Evolutionary conservation across 2,329 filamentous ascomycete genomes (phyloP).

Genomic region (Acephala macrosclerotiorum): DNA sequence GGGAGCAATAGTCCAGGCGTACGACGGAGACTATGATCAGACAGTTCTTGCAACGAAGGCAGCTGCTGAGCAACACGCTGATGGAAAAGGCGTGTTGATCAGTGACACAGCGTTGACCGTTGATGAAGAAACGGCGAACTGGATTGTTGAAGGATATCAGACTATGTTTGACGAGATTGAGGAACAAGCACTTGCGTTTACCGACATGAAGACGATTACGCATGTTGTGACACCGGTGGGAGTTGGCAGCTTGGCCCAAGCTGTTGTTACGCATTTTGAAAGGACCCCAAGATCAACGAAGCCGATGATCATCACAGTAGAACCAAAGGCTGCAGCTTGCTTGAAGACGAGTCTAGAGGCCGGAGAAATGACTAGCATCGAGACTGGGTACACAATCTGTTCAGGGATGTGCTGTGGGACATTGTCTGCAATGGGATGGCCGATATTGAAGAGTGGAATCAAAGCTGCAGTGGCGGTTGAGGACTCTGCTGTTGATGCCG

Average conservation of each 20-base stretch:
- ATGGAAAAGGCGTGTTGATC: constrained; percentile 57
- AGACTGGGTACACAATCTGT: constrained; percentile 54
- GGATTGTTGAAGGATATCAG: constrained; percentile 80
- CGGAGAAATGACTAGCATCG: constrained; percentile 45
- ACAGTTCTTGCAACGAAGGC: constrained; percentile 51
- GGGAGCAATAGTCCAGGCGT: constrained; percentile 64
- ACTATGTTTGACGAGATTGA: constrained; percentile 77
- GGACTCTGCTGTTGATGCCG: constrained; percentile 53
- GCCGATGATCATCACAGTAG: constrained; percentile 66
- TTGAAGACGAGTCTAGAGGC: constrained; percentile 58
- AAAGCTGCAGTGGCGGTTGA: constrained; percentile 51
- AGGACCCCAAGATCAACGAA: constrained; percentile 47
- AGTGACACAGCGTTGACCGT: constrained; percentile 74
- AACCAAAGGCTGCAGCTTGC: constrained; percentile 72
- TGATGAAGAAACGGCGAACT: constrained; percentile 70
- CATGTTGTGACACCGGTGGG: constrained; percentile 72
- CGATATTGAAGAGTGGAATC: constrained; percentile 50
- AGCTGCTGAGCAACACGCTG: constrained; percentile 25
- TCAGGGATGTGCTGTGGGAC: constrained; percentile 59
- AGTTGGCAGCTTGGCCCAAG: constrained; percentile 75
- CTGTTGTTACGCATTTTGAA: constrained; percentile 72
- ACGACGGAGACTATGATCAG: constrained; percentile 69
- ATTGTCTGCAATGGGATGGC: constrained; percentile 54
- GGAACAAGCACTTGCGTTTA: constrained; percentile 58
- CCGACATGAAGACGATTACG: constrained; percentile 50